A percentile compares a stretch with the other conserved stretches of the same genome.
Evolutionary conservation across 2,329 filamentous ascomycete species (phyloP).

Genomic region (Ophiostoma himal-ulmi): DNA sequence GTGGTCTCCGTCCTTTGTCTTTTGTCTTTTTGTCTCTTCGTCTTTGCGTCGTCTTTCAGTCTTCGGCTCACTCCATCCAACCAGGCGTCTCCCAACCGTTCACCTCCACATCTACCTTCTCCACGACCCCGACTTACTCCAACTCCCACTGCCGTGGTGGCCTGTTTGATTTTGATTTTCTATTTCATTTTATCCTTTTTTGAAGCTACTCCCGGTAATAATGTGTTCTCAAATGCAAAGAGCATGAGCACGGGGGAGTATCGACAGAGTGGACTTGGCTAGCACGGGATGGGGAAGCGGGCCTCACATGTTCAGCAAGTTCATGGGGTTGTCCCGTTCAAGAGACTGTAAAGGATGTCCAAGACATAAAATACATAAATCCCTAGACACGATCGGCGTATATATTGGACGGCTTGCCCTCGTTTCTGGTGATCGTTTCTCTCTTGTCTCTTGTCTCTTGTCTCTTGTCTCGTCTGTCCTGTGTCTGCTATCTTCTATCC

Average conservation of each 20-base stretch:
- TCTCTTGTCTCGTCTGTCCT: background rate
- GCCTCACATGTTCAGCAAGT: background rate
- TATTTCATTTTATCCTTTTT: constrained; percentile 11
- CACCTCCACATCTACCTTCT: background rate
- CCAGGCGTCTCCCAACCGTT: background rate
- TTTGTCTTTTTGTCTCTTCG: background rate
- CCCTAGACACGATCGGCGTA: background rate
- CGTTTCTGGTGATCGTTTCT: background rate
- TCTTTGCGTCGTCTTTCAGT: background rate
- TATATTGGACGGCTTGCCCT: background rate
- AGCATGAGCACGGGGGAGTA: background rate
- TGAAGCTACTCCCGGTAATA: background rate
- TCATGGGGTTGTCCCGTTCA: background rate
- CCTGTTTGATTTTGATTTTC: background rate
- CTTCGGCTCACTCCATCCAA: background rate
- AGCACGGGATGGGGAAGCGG: background rate
- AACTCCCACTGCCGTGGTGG: background rate
- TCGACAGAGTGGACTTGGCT: background rate
- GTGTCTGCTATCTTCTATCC: background rate
- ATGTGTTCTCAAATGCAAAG: background rate
- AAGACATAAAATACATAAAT: background rate
- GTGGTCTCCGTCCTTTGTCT: background rate
- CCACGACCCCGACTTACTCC: constrained; percentile 5
- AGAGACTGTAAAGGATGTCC: background rate
- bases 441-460: background rate